Evolutionary conservation across 1,284 basidiomycete species (phyloP).

Genomic region (Schizopora paradoxa): DNA sequence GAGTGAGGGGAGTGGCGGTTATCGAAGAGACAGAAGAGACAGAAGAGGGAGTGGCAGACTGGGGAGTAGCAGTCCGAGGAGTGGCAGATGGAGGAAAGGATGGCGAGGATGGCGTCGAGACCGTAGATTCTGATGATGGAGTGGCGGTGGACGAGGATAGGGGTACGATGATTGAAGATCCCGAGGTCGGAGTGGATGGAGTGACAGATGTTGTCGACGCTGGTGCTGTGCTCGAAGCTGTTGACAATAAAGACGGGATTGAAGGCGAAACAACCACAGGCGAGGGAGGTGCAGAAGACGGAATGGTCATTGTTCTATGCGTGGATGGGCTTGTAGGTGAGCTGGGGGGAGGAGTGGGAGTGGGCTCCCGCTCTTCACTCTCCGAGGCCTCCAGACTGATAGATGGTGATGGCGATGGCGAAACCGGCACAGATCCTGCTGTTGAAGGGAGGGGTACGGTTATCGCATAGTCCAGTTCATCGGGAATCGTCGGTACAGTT

Average conservation of each 20-base stretch:
- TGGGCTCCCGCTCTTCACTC: too few relatives aligned
- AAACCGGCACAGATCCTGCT: too few relatives aligned
- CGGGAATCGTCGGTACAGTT: slow-evolving; percentile 17
- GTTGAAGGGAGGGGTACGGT: too few relatives aligned
- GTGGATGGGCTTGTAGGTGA: too few relatives aligned
- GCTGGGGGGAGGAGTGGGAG: too few relatives aligned
- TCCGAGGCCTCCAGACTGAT: too few relatives aligned
- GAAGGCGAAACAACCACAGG: not conserved
- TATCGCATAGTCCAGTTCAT: too few relatives aligned
- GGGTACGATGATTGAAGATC: not conserved
- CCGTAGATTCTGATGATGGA: slow-evolving; percentile 11
- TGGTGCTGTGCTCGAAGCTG: slow-evolving; percentile 8
- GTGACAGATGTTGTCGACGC: slow-evolving; percentile 7
- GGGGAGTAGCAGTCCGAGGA: not conserved
- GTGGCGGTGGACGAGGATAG: not conserved
- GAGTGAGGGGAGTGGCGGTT: slow-evolving; percentile 1
- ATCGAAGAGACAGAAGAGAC: slow-evolving; percentile 24
- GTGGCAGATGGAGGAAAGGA: slow-evolving; percentile 25
- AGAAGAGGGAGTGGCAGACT: slow-evolving; percentile 20
- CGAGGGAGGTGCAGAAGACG: not conserved
- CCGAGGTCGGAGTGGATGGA: not conserved
- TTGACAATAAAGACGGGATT: not conserved
- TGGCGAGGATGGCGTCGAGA: slow-evolving; percentile 13
- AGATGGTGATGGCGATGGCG: too few relatives aligned
- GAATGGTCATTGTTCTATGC: too few relatives aligned